Base-by-base conservation (phyloP, 129 eudicot species). In the Erigeron canadensis region DNA sequence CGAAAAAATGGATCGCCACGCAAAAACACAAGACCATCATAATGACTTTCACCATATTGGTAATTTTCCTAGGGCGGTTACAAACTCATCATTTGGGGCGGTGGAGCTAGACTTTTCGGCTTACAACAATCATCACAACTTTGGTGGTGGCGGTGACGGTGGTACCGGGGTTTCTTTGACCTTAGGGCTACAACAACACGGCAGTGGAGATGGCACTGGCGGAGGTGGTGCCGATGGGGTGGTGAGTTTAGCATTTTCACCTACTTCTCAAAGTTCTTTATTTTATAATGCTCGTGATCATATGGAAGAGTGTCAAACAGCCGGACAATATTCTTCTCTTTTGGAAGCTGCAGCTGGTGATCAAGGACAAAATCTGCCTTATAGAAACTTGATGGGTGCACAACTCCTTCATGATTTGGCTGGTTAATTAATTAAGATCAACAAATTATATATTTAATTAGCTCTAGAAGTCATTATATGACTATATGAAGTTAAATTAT, bases 381-480 rank as follows among this genome's bases (percentile, higher is more conserved):
- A 95, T 21, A 83, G 96, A 78, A 95, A 86, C 81, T 77, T 90
- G 77, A 88, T 95, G 99, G 99, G 97, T 70, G 99, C 99, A 57
- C 99, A 95, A 72, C 74, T 95, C 60, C 97, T 95, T 70, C 99
- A 86, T 86, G 99, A 95, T 71, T 78, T 90, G 76, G 91, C 97
- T 54, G 96, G 95, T 12, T 85, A 67, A 71, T 46, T 46, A 48
- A 13, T n/a, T 3, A 53, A 8, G 37, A 34, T 47, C 65, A n/a
- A 51, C 6, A 28, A 16, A 65, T 65, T 38, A 57, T 69, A 62
- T 77, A 63, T 23, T 69, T 60, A 69, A 60, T 22, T 77, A 69
- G 71, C 43, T 47, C 69, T 69, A 61, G 76, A 19, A n/a, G 2
- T 53, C 2, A 7, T n/a, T 39, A 68, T 63, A 63, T 40, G 51